Evolutionary conservation across 2,329 filamentous ascomycete genomes (phyloP), one percentile per base, ranked within the genome.

Genomic region (Stemphylium lycopersici): DNA sequence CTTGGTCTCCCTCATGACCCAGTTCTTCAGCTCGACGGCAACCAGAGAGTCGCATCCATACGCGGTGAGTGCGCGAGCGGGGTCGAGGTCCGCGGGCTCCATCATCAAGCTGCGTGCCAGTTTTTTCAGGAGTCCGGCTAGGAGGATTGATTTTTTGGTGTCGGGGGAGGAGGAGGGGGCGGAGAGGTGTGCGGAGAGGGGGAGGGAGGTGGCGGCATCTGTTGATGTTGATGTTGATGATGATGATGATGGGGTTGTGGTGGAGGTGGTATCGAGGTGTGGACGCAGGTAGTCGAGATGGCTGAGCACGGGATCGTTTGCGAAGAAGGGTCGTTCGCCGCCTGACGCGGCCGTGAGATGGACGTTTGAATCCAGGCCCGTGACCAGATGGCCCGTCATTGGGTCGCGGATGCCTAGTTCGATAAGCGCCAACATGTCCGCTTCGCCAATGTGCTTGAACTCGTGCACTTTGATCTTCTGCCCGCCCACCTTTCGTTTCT

Each of bases 1-100:
- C 39, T 49, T 39, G 4, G 62, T 48, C 40, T 68, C 63, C 8
- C 56, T 55, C 4, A 31, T 7, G 2, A 67, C 33, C 68, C 68
- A 68, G 18, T 62, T 65, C 22, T 55, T 55, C 7, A 72, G 32
- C 45, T 72, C 69, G 1, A 70, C 55, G 0, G 68, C 68, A 1
- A 70, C 54, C 0, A 72, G 52, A 0, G 64, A 69, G 41, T 71
- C 70, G 0, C 66, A 53, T 0, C 68, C 67, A 15, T 58, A 66
- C 3, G 48, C 33, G 11, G 56, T 52, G 34, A 69, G 32, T 2
- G 56, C 32, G 6, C 53, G 33, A 0, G 4, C n/a, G 0, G 52
- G 20, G 18, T 69, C 66, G 11, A 69, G 46, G 1, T 68, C 65
- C 1, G 42, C 12, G 0, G 52, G 33, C 6, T 61, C 39, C 44